Conservation (phyloP, 177 flowering plant species). For the Vitis hybrid region DNA sequence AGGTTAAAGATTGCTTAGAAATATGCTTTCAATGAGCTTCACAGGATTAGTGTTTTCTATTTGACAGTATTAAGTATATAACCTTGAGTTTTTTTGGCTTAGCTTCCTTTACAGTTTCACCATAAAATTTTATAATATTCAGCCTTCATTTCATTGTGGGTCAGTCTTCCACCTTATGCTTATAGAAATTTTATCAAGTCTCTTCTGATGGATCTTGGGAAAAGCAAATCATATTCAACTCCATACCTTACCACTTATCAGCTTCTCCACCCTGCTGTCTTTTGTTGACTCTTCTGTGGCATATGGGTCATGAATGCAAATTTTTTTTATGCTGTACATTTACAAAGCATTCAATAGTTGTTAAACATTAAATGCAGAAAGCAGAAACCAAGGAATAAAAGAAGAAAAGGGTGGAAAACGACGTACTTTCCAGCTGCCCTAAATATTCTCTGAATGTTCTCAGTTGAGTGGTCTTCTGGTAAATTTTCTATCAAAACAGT, state of each 20-base stretch:
- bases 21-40: too few species aligned
- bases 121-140: too few species aligned
- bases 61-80: too few species aligned
- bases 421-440: conserved; percentile 75
- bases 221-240: background rate
- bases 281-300: conserved; percentile 40
- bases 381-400: background rate
- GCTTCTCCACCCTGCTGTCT: conserved; percentile 40
- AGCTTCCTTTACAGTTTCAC: too few species aligned
- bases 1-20: too few species aligned
- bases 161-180: too few species aligned
- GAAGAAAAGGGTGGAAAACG: background rate
- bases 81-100: too few species aligned
- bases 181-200: too few species aligned
- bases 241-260: conserved; percentile 66
- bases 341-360: conserved; percentile 2
- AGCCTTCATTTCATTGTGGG: too few species aligned
- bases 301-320: conserved; percentile 61
- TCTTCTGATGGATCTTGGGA: too few species aligned
- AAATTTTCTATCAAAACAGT: conserved; percentile 89
- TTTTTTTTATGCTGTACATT: conserved; percentile 51
- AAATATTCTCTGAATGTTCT: conserved; percentile 62
- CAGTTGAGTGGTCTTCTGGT: conserved; percentile 72
- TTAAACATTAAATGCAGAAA: background rate
- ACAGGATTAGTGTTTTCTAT: too few species aligned